phyloP scores from a whole-genome alignment of 2,329 filamentous ascomycete species.

The Ascochyta clinopodiicola region DNA sequence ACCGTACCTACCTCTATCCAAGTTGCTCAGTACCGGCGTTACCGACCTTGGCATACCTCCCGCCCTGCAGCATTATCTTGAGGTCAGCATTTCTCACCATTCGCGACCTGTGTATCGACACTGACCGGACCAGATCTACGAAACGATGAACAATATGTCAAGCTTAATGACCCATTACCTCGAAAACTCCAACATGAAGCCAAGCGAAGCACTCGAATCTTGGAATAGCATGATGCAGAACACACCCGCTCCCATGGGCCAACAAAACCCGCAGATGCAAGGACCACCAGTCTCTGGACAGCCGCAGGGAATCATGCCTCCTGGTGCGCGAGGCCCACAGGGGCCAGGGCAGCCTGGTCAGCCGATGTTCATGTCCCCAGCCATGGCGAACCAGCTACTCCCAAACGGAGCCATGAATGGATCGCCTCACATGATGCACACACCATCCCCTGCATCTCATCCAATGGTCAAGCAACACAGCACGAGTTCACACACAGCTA shows the following conservation, averaged over 20 bases:
- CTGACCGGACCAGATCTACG: constrained; percentile 60
- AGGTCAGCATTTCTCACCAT: constrained; percentile 55
- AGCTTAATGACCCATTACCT: constrained; percentile 65
- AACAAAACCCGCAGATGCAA: constrained; percentile 33
- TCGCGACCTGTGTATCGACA: constrained; percentile 17
- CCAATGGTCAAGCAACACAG: constrained; percentile 64
- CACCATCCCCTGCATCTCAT: constrained; percentile 55
- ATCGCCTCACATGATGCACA: constrained; percentile 56
- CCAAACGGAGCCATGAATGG: constrained; percentile 57
- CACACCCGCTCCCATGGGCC: constrained; percentile 26
- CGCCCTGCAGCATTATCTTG: constrained; percentile 65
- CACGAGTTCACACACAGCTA: constrained; percentile 61
- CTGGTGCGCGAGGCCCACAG: constrained; percentile 42
- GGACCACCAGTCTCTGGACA: constrained; percentile 36
- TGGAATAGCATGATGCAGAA: constrained; percentile 56
- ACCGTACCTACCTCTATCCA: constrained; percentile 53
- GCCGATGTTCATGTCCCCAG: constrained; percentile 63
- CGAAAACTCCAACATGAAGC: constrained; percentile 59
- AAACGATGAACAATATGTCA: constrained; percentile 70
- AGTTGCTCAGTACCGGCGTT: constrained; percentile 55
- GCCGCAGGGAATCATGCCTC: constrained; percentile 38
- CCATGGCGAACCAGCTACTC: constrained; percentile 61
- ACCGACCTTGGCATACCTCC: constrained; percentile 63
- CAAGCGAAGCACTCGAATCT: constrained; percentile 61
- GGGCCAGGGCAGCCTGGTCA: constrained; percentile 41